Base-by-base conservation (phyloP, 1,139 yeast genomes). In the Candida freyschussii region DNA sequence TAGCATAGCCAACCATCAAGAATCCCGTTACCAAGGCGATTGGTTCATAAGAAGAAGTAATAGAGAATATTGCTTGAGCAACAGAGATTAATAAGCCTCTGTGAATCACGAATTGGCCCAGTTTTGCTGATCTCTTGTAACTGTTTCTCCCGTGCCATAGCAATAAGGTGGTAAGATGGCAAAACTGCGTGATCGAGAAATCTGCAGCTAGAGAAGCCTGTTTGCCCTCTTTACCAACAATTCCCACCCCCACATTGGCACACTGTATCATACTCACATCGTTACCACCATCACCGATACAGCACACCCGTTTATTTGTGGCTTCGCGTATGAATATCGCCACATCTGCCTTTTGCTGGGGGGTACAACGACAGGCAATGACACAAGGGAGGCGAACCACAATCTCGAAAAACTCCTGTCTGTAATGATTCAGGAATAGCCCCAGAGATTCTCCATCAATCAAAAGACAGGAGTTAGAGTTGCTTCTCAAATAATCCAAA, bases 221-320 rank as follows among this genome's bases (percentile, higher is more conserved):
- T 47, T 81, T 81, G 18, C 99, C 99, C 59, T 93, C 99, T 56
- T 93, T 93, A 25, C 99, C 99, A 17, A 91, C 98, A 47, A 93
- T 91, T 34, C 99, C 99, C 24, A 93, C 95, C 37, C 99, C 99
- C 9, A 93, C 96, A 62, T 93, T 96, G 0, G 99, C 98, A 48
- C 94, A 84, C 60, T 91, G 98, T 48, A 93, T 93, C 99, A 93
- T 93, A 50, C 95, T 84, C 23, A 93, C 99, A 59, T 93, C 99
- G 53, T 93, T 93, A 48, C 99, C 99, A 46, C 99, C 99, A 59
- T 93, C 99, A 32, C 99, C 99, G 49, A 93, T 93, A 56, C 98
- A 91, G 48, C 97, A 89, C 4, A 89, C 96, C 33, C 98, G 66
- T 53, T 85, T 86, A 6, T 86, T 84, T 0, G 98, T 91, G 21